A percentile compares a stretch with the other conserved stretches of the same genome.
Conservation (phyloP, 495 filamentous ascomycete species). For the Tuber borchii region DNA sequence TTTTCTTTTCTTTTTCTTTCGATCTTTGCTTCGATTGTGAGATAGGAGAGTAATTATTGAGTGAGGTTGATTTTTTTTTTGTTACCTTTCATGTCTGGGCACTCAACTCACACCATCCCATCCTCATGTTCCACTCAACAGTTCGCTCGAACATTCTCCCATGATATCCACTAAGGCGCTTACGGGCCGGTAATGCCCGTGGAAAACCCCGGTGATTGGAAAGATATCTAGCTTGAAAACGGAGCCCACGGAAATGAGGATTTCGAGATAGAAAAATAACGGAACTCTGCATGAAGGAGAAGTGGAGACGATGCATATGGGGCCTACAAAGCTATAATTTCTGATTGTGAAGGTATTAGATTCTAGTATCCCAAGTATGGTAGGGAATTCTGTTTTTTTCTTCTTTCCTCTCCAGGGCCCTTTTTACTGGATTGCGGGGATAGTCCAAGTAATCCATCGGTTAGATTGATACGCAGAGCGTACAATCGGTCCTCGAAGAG, state of each 20-base stretch:
- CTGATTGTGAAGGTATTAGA: neutral
- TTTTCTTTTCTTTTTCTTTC: neutral
- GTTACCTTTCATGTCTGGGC: neutral
- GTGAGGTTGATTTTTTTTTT: neutral
- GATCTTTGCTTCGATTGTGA: neutral
- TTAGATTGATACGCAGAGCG: neutral
- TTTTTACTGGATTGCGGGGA: conserved; percentile 1
- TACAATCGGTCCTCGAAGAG: neutral
- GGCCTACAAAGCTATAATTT: neutral
- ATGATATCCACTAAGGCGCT: neutral
- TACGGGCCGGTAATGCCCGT: neutral
- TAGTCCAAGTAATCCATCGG: neutral
- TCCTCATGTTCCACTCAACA: neutral
- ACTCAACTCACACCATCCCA: neutral
- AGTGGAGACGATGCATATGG: neutral
- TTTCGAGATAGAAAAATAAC: neutral
- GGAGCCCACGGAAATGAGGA: neutral
- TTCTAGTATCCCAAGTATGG: neutral
- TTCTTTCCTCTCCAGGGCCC: neutral
- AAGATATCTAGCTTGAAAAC: neutral
- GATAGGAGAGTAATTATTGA: conserved; percentile 1
- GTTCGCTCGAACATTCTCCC: neutral
- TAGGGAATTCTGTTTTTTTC: neutral
- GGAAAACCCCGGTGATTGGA: neutral
- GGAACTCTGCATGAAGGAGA: neutral